Evolutionary conservation across 352 stramenopile genomes (phyloP), one percentile per base, ranked within the genome.

Genomic region (Phytophthora megakarya): DNA sequence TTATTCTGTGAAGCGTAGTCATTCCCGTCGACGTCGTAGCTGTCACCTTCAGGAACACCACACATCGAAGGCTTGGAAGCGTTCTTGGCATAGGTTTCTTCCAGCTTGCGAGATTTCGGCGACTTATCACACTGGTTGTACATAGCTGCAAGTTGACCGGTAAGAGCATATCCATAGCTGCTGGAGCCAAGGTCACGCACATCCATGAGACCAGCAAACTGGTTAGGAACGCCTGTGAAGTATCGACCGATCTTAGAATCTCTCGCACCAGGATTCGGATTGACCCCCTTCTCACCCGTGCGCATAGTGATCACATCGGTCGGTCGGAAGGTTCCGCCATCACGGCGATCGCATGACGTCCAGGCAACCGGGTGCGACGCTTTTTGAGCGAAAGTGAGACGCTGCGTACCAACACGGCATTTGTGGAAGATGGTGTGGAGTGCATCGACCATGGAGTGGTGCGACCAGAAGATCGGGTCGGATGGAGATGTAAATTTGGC

Each of bases 381-480:
- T 44, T 90, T 91, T 35, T 93, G 61, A 1, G 47, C 50, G 30
- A 86, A 73, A 6, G 76, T 84, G 25, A 89, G 35, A 3, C 65
- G 62, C 5, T 47, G 28, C 10, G 72, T 68, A 9, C 81, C 80
- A 1, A 89, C 78, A 6, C 73, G 70, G 54, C 86, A 94, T 57
- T 90, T 83, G 80, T 89, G 73, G 71, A 89, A 92, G 32, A 91
- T 61, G 9, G 66, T 61, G 59, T 90, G 77, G 11, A 94, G 62
- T 26, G 78, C 39, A 46, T 94, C 86, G 3, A 94, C 61, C 56
- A 77, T 87, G 1, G 78, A 67, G 62, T 94, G 86, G 51, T 91
- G 80, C 19, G 81, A 92, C 73, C 74, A 94, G 59, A 94, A 94
- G 21, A 92, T 65, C 11, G 83, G 83, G 38, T 94, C 85, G 0